phyloP scores from a whole-genome alignment of 306 rosid species.

The Acacia confusa region DNA sequence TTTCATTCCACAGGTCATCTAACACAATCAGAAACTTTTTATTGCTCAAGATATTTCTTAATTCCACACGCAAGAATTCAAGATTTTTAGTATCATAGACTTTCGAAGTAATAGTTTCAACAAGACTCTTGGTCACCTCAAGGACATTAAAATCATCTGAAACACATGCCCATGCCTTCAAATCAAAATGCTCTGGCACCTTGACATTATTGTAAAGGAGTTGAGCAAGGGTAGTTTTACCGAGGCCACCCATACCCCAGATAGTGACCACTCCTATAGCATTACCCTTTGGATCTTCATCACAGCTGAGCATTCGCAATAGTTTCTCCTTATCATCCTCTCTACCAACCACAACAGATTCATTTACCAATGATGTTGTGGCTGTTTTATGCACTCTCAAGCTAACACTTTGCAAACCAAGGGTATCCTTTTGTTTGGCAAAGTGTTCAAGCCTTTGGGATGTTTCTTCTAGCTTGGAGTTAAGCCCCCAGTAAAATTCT shows the following conservation, averaged over 20 bases:
- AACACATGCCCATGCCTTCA: slow-evolving; percentile 36
- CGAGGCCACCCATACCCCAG: slow-evolving; percentile 37
- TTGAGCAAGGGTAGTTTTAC: slow-evolving; percentile 44
- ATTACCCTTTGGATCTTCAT: slow-evolving; percentile 4
- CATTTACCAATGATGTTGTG: slow-evolving; percentile 45
- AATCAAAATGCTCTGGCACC: slow-evolving; percentile 16
- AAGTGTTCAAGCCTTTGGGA: slow-evolving; percentile 35
- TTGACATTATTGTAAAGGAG: background rate
- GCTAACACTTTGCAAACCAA: slow-evolving; percentile 39
- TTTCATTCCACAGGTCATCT: slow-evolving; percentile 55
- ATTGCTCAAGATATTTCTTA: slow-evolving; percentile 27
- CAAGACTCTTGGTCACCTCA: slow-evolving; percentile 37
- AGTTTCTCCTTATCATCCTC: slow-evolving; percentile 15
- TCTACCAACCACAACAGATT: slow-evolving; percentile 26
- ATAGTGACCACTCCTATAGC: slow-evolving; percentile 27
- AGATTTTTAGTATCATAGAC: slow-evolving; percentile 28
- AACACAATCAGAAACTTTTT: slow-evolving; percentile 48
- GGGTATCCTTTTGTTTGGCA: slow-evolving; percentile 38
- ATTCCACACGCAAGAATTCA: slow-evolving; percentile 41
- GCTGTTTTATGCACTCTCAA: slow-evolving; percentile 11
- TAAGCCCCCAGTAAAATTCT: background rate
- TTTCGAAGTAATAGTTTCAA: slow-evolving; percentile 23
- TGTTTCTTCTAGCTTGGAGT: slow-evolving; percentile 32
- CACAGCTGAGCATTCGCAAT: slow-evolving; percentile 7
- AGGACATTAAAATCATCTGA: slow-evolving; percentile 40